Percentiles rank a stretch among this genome's conserved stretches.
phyloP scores from a whole-genome alignment of 139 green algal genomes.

The Chara braunii region DNA sequence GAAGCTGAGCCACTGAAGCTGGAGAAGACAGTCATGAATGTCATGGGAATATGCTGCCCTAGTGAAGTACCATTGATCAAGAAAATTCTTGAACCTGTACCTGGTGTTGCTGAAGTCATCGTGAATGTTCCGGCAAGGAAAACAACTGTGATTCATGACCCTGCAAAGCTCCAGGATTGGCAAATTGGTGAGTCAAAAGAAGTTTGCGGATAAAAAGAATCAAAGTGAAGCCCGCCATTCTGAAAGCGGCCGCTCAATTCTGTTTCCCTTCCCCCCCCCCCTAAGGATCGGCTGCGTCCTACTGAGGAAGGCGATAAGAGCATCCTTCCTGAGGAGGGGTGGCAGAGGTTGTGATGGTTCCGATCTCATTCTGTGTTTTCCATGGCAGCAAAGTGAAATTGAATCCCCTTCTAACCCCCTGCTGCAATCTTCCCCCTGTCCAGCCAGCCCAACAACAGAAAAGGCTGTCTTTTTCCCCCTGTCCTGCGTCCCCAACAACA shows the following conservation, averaged over 20 bases:
- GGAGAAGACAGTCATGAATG: constrained; percentile 17
- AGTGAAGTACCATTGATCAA: constrained; percentile 56
- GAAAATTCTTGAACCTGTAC: constrained; percentile 45
- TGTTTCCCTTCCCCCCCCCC: background rate
- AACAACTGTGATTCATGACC: constrained; percentile 53
- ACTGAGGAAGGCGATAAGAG: no score
- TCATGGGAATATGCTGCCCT: constrained; percentile 62
- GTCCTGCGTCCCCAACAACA: no score
- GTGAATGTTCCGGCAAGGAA: constrained; percentile 56
- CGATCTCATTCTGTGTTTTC: no score
- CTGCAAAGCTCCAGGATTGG: constrained; percentile 26
- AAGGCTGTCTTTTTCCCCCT: no score
- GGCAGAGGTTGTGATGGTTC: no score
- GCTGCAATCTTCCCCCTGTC: no score
- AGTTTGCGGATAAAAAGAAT: background rate
- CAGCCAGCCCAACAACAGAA: no score
- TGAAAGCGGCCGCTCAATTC: background rate
- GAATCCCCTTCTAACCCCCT: no score
- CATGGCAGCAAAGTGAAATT: no score
- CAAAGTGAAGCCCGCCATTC: background rate
- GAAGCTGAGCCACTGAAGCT: no score
- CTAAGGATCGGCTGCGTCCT: no score
- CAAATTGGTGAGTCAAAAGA: constrained; percentile 38
- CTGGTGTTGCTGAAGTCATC: constrained; percentile 50
- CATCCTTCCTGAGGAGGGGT: no score